phyloP scores from a whole-genome alignment of 768 basidiomycete species.

The Hygrocybe coccinea region DNA sequence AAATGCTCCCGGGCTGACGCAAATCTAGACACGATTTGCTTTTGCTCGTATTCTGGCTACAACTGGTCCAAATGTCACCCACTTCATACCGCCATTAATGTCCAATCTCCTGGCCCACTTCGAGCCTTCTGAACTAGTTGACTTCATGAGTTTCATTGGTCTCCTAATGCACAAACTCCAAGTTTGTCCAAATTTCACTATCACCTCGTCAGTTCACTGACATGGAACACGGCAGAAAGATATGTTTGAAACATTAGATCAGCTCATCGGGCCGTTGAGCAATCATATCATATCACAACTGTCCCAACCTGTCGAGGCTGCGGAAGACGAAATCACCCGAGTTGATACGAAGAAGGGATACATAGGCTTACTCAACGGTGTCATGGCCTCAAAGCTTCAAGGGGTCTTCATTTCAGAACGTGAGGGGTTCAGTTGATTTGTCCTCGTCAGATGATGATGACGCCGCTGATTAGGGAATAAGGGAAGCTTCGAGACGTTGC shows the following conservation, averaged over 20 bases:
- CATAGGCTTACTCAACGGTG: slow-evolving; percentile 70
- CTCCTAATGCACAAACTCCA: slow-evolving; percentile 87
- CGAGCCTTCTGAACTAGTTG: slow-evolving; percentile 86
- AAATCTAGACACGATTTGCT: slow-evolving; percentile 74
- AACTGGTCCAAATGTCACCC: slow-evolving; percentile 79
- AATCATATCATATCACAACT: slow-evolving; percentile 75
- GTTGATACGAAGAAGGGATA: slow-evolving; percentile 85
- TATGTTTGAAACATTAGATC: slow-evolving; percentile 83
- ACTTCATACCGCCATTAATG: slow-evolving; percentile 86
- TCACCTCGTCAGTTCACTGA: neutral
- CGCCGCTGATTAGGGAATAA: slow-evolving; percentile 32
- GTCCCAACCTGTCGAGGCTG: slow-evolving; percentile 76
- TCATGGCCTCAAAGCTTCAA: slow-evolving; percentile 78
- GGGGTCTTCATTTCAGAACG: slow-evolving; percentile 84
- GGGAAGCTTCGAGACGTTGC: slow-evolving; percentile 66
- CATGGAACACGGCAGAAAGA: slow-evolving; percentile 51
- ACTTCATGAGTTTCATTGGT: slow-evolving; percentile 94
- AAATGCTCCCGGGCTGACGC: neutral
- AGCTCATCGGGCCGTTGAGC: slow-evolving; percentile 82
- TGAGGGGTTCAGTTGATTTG: slow-evolving; percentile 34
- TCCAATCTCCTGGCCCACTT: slow-evolving; percentile 85
- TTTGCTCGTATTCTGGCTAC: slow-evolving; percentile 91
- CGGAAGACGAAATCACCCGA: slow-evolving; percentile 79
- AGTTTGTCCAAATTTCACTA: slow-evolving; percentile 37
- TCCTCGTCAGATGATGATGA: neutral